Conservation (phyloP, 148 eudicot species). For the Salicornia ramosissima region DNA sequence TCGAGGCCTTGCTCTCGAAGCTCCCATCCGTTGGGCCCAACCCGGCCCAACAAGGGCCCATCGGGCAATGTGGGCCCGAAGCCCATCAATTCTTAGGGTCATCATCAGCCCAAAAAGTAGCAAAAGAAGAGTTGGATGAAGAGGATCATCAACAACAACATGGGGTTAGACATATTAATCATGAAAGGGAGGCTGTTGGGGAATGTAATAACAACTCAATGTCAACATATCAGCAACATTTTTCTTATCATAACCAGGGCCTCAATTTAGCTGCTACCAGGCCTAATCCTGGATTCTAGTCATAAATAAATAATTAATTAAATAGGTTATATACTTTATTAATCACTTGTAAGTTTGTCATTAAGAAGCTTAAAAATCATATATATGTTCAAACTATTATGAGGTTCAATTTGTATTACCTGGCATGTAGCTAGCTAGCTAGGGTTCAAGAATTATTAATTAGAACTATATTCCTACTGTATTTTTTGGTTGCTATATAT, state of each 20-base stretch:
- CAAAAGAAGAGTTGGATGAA: conserved; percentile 47
- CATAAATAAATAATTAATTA: conserved; percentile 8
- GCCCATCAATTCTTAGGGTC: conserved; percentile 30
- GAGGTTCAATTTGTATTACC: not conserved
- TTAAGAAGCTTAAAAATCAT: not conserved
- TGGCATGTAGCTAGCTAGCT: conserved; percentile 10
- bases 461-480: not conserved
- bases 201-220: conserved; percentile 42
- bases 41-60: conserved; percentile 28
- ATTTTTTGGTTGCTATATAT: not conserved
- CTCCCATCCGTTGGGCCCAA: conserved; percentile 76
- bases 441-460: conserved; percentile 6
- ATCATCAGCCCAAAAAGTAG: conserved; percentile 42
- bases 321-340: not conserved
- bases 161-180: not conserved
- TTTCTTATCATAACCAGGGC: conserved; percentile 43
- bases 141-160: conserved; percentile 16
- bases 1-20: conserved; percentile 82
- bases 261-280: conserved; percentile 49
- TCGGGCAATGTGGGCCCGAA: conserved; percentile 25
- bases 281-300: conserved; percentile 38
- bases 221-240: conserved; percentile 46
- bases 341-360: not conserved
- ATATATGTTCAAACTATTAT: not conserved
- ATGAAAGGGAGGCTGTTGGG: conserved; percentile 44